phyloP scores from a whole-genome alignment of 257 asterid species.

The Solanum bulbocastanum region DNA sequence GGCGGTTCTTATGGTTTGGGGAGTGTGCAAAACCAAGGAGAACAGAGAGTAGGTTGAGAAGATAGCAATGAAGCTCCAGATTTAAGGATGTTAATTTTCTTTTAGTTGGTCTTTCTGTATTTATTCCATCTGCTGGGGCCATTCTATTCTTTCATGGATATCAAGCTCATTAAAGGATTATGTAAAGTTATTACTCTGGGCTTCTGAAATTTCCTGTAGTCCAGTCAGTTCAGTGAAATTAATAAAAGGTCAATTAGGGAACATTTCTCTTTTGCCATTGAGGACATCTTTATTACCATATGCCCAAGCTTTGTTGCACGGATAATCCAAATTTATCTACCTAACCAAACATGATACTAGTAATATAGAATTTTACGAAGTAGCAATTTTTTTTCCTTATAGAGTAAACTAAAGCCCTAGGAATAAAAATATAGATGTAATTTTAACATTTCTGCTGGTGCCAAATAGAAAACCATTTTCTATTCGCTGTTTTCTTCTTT shows the following conservation, averaged over 20 bases:
- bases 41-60: constrained; percentile 28
- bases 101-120: constrained; percentile 9
- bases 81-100: constrained; percentile 2
- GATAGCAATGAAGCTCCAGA: constrained; percentile 11
- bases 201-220: constrained; percentile 8
- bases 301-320: too few species aligned
- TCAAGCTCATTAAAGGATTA: constrained; percentile 1
- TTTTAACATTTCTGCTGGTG: not conserved
- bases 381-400: not conserved
- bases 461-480: not conserved
- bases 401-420: not conserved
- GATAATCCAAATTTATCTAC: not conserved
- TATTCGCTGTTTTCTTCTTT: too few species aligned
- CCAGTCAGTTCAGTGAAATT: constrained; percentile 8
- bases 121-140: constrained; percentile 1
- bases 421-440: not conserved
- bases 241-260: constrained; percentile 6
- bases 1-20: constrained; percentile 68
- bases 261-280: not conserved
- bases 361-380: too few species aligned
- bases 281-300: not conserved
- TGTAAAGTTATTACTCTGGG: constrained; percentile 22
- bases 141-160: not conserved
- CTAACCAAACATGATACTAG: too few species aligned
- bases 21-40: constrained; percentile 62